Conservation (phyloP, 2,329 filamentous ascomycete species). For the Nemania sp. region DNA sequence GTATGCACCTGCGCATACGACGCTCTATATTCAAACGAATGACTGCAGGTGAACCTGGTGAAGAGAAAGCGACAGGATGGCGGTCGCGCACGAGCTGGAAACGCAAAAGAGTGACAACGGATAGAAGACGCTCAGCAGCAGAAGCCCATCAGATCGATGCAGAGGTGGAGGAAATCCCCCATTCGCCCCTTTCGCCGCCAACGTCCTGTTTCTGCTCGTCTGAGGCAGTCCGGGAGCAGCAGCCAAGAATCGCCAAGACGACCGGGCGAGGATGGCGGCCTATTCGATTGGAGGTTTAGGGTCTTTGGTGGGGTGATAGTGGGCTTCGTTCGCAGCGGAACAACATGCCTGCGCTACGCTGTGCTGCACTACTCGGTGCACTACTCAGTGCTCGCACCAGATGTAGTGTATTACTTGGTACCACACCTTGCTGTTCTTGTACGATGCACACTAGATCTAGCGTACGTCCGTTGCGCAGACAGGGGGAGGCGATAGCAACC, state of each 20-base stretch:
- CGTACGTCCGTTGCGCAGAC: too few relatives aligned
- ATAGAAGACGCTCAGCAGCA: constrained; percentile 20
- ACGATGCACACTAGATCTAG: too few relatives aligned
- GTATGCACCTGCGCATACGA: constrained; percentile 15
- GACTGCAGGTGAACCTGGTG: constrained; percentile 23
- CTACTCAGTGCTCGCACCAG: not conserved
- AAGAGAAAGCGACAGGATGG: constrained; percentile 13
- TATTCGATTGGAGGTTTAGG: constrained; percentile 19
- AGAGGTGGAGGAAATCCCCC: constrained; percentile 6
- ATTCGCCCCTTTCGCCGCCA: constrained; percentile 22
- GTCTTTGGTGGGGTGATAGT: constrained; percentile 16
- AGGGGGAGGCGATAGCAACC: too few relatives aligned
- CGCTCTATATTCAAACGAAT: constrained; percentile 23
- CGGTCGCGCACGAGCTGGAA: constrained; percentile 17
- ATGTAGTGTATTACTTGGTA: not conserved
- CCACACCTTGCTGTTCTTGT: too few relatives aligned
- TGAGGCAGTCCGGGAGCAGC: constrained; percentile 20
- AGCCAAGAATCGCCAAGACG: constrained; percentile 28
- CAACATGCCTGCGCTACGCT: constrained; percentile 7
- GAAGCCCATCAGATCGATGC: constrained; percentile 9
- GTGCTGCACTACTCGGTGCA: not conserved
- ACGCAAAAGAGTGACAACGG: constrained; percentile 13
- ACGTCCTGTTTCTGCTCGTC: constrained; percentile 11
- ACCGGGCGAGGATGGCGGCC: constrained; percentile 16
- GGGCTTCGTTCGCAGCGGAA: constrained; percentile 17